phyloP scores from a whole-genome alignment of 768 basidiomycete genomes.

The Tricholoma matsutake region DNA sequence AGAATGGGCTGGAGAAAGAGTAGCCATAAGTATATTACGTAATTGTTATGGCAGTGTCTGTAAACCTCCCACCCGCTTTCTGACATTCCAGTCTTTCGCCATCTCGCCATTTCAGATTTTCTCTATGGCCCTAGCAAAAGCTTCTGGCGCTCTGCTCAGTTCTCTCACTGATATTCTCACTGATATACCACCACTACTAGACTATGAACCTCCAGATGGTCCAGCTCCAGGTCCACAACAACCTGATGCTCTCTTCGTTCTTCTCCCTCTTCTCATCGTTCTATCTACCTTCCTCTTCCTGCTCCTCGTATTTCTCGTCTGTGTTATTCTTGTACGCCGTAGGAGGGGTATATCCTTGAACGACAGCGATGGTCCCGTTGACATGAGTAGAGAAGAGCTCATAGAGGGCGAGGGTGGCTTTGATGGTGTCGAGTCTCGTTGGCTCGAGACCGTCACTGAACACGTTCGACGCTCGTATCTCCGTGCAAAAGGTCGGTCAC shows the following conservation, averaged over 20 bases:
- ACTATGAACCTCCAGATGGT: constrained; percentile 24
- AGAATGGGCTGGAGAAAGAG: constrained; percentile 48
- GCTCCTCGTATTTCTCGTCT: constrained; percentile 86
- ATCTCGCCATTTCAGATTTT: background rate
- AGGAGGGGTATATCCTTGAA: constrained; percentile 74
- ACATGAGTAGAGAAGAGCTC: constrained; percentile 89
- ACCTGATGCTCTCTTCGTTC: constrained; percentile 74
- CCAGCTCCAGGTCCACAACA: constrained; percentile 24
- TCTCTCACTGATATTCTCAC: constrained; percentile 4
- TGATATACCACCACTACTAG: constrained; percentile 1
- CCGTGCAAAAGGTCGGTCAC: constrained; percentile 76
- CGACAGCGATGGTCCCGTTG: constrained; percentile 89
- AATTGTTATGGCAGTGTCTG: background rate
- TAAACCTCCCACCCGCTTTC: no score
- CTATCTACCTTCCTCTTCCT: constrained; percentile 91
- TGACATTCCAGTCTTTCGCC: background rate
- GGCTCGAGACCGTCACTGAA: constrained; percentile 84
- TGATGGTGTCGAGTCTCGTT: constrained; percentile 86
- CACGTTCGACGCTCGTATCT: constrained; percentile 64
- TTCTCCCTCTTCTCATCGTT: constrained; percentile 92
- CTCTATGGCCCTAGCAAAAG: constrained; percentile 10
- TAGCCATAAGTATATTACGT: constrained; percentile 32
- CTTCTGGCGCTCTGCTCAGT: background rate
- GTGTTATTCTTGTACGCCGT: constrained; percentile 78
- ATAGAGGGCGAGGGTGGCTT: constrained; percentile 91